phyloP scores from a whole-genome alignment of 108 stramenopile genomes.

The Licmophora abbreviata region DNA sequence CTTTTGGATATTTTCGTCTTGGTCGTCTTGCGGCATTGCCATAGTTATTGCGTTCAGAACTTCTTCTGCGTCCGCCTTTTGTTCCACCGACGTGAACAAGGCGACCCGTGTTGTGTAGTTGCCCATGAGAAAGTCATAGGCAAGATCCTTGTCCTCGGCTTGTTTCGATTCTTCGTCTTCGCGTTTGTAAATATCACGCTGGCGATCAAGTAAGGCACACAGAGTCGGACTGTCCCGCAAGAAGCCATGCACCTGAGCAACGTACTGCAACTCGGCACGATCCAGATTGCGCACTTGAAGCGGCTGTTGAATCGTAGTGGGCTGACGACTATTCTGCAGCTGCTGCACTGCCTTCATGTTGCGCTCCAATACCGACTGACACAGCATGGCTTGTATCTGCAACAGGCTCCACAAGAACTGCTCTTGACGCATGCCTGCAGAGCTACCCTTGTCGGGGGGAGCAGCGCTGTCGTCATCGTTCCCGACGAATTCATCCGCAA shows the following conservation, averaged over 20 bases:
- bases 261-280: constrained; percentile 75
- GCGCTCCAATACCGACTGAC: constrained; percentile 72
- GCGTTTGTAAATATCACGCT: constrained; percentile 34
- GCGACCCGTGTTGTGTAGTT: constrained; percentile 69
- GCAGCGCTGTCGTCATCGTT: constrained; percentile 26
- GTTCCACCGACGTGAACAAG: constrained; percentile 66
- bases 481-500: constrained; percentile 32
- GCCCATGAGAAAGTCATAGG: constrained; percentile 86
- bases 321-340: constrained; percentile 14
- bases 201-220: constrained; percentile 65
- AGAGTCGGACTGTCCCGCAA: constrained; percentile 45
- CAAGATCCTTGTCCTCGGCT: constrained; percentile 53
- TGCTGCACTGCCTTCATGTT: constrained; percentile 30
- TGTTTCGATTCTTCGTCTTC: constrained; percentile 8
- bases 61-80: constrained; percentile 74
- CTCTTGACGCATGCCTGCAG: constrained; percentile 59
- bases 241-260: constrained; percentile 74
- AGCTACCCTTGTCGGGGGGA: constrained; percentile 35
- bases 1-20: constrained; percentile 52
- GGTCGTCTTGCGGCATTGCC: constrained; percentile 21
- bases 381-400: constrained; percentile 82
- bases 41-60: constrained; percentile 69
- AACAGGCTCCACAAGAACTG: constrained; percentile 77
- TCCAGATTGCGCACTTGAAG: constrained; percentile 70
- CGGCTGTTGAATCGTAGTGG: constrained; percentile 13